Evolutionary conservation across 176 grass and related monocot genomes (phyloP), one percentile per base, ranked within the genome.

Genomic region (Oryza coarctata): DNA sequence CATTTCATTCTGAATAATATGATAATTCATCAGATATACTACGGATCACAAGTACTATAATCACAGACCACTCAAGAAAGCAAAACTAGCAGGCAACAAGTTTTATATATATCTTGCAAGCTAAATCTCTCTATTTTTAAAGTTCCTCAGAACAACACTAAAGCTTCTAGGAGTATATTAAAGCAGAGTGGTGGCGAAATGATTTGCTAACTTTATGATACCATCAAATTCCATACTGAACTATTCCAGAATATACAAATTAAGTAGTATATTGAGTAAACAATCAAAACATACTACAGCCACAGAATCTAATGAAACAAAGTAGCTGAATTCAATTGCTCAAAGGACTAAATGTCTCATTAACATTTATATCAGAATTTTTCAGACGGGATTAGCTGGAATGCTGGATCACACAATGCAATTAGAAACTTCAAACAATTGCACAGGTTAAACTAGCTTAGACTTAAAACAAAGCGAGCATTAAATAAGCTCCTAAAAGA

Each of bases 1-100:
- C 79, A 73, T 88, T 89, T 97, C 94, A 82, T 90, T 94, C 94
- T 97, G 89, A 39, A 91, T 76, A 83, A 38, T 25, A 80, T 38
- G 25, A 7, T 71, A 29, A 39, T 34, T 30, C 72, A 77, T 66
- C 23, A 23, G 45, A 70, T 17, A 34, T 32, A 64, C 17, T 39
- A 45, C 38, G 76, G 3, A 68, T 26, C 30, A 75, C 49, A 75
- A 35, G 18, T 13, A 58, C 2, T 7, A 23, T 10, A 13, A 9
- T 39, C 26, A 22, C n/a, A 40, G 4, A 1, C 26, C 69, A 30
- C 64, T 26, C 6, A 31, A 1, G 2, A 41, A 41, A 32, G 60
- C 34, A 74, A 43, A 7, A 57, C 36, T 18, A 47, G 66, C 27
- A 27, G 47, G 70, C 65, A 34, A 31, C n/a, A n/a, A n/a, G n/a